phyloP scores from a whole-genome alignment of 139 green algal species.

The Chlamydomonas sp. region DNA sequence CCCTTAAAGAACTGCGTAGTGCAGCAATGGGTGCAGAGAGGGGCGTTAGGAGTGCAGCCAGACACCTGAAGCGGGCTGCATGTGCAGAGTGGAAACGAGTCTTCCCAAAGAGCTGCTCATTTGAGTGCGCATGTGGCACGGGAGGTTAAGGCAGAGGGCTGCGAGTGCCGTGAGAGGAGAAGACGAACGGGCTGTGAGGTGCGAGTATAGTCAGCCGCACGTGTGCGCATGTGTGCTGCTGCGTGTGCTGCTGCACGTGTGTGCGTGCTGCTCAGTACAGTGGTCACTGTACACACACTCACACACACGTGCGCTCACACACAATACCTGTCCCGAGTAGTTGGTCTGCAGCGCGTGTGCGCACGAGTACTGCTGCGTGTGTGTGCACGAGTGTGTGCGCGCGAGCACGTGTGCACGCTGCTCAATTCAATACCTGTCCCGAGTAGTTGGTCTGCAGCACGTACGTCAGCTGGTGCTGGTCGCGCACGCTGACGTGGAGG shows the following conservation, averaged over 20 bases:
- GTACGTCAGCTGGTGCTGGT: constrained; percentile 1
- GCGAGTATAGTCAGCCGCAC: neutral
- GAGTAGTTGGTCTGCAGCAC: constrained; percentile 21
- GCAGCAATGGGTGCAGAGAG: too few species aligned
- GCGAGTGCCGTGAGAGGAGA: constrained; percentile 31
- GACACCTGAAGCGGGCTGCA: too few species aligned
- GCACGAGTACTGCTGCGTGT: neutral
- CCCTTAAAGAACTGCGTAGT: constrained; percentile 33
- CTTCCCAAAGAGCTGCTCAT: too few species aligned
- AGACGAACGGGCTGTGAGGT: neutral
- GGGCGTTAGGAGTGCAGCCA: too few species aligned
- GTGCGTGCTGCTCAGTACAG: neutral
- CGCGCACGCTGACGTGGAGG: constrained; percentile 15
- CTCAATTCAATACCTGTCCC: neutral
- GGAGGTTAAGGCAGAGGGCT: too few species aligned
- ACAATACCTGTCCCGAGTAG: neutral
- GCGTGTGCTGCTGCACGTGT: neutral
- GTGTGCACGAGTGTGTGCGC: neutral
- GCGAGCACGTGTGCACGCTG: neutral
- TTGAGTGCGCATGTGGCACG: too few species aligned
- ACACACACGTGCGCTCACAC: neutral
- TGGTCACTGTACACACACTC: neutral
- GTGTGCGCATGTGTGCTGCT: neutral
- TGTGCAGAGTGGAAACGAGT: too few species aligned
- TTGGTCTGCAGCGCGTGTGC: constrained; percentile 13